These are phyloP conservation scores for Onygenales sp. DNA, from an alignment of 2,329 filamentous ascomycete species.

Conservation along the genomic window DNA sequence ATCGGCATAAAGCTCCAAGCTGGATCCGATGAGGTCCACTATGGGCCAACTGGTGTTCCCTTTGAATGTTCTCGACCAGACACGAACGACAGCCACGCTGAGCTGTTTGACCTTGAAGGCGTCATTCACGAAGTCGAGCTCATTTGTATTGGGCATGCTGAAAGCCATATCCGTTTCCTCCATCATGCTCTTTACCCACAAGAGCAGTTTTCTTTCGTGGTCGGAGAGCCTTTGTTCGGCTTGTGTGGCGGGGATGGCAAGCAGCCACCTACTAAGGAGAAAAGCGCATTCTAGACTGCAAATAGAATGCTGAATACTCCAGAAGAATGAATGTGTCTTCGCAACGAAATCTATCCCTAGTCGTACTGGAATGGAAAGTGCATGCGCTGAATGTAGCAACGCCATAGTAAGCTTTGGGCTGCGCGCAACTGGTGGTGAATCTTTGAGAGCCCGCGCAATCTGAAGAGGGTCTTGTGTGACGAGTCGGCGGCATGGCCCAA, in stretches of 20 bases:
- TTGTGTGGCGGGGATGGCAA: conserved; percentile 34
- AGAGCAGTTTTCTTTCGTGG: conserved; percentile 37
- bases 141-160: conserved; percentile 26
- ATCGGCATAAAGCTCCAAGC: conserved; percentile 38
- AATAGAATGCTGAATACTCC: conserved; percentile 47
- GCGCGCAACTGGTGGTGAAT: conserved; percentile 34
- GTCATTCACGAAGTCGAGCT: conserved; percentile 34
- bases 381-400: conserved; percentile 44
- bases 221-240: conserved; percentile 35
- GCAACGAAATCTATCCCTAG: conserved; percentile 46
- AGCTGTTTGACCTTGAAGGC: conserved; percentile 34
- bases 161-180: conserved; percentile 40
- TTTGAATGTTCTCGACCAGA: conserved; percentile 38
- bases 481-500: conserved; percentile 38
- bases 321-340: conserved; percentile 44
- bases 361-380: conserved; percentile 44
- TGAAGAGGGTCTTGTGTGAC: conserved; percentile 38
- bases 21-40: conserved; percentile 37
- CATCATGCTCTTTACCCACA: conserved; percentile 42
- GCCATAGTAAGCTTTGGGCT: conserved; percentile 41
- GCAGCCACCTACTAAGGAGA: conserved; percentile 37
- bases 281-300: conserved; percentile 46
- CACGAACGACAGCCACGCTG: conserved; percentile 39
- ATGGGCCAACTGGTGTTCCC: conserved; percentile 42
- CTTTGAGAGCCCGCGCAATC: conserved; percentile 37